phyloP scores from a whole-genome alignment of 257 asterid genomes.

The Striga asiatica region DNA sequence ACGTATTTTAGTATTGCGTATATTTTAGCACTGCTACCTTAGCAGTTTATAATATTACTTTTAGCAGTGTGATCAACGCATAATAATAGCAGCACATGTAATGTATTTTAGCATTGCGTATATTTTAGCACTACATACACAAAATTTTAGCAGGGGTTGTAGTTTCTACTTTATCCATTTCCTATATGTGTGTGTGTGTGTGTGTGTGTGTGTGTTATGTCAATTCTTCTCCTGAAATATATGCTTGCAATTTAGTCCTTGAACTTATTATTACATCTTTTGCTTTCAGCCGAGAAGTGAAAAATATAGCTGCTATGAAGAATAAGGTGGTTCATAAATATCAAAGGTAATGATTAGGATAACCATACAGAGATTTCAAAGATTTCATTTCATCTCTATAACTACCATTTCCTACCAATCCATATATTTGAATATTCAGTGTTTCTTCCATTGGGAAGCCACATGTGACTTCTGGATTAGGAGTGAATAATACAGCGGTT shows the following conservation, averaged over 20 bases:
- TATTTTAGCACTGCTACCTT: too few species aligned
- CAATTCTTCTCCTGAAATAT: neutral
- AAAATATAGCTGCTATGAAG: conserved; percentile 61
- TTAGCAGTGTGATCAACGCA: too few species aligned
- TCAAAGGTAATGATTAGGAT: conserved; percentile 27
- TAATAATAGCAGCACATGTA: too few species aligned
- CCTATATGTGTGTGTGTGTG: neutral
- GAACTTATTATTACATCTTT: conserved; percentile 13
- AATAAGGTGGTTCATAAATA: conserved; percentile 39
- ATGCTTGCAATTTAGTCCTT: neutral
- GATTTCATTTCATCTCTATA: neutral
- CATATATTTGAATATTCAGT: conserved; percentile 16
- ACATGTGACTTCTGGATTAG: too few species aligned
- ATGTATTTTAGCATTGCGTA: too few species aligned
- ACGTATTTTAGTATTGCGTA: too few species aligned
- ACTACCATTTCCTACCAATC: conserved; percentile 1
- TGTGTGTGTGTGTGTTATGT: neutral
- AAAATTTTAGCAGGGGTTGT: too few species aligned
- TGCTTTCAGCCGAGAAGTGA: conserved; percentile 60
- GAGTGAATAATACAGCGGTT: conserved; percentile 60
- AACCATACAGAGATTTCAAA: too few species aligned
- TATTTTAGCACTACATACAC: too few species aligned
- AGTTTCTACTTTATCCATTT: too few species aligned
- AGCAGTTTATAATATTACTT: too few species aligned
- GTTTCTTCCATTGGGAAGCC: conserved; percentile 21